Evolutionary conservation across 148 eudicot species (phyloP), one percentile per base, ranked within the genome.

Genomic region (Spergularia marina): DNA sequence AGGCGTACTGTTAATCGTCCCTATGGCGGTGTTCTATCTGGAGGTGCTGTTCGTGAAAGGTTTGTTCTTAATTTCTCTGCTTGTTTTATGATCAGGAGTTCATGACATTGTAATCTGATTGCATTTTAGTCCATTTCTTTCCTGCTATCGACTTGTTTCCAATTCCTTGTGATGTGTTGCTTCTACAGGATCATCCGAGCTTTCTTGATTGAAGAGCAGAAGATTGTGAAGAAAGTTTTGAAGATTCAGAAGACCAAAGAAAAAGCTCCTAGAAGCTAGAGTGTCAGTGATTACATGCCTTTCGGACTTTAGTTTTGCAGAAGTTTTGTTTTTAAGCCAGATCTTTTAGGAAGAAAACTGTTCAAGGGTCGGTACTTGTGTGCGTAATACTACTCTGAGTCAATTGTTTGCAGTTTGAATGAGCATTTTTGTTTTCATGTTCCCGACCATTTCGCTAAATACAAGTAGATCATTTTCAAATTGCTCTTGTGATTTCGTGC

Each of bases 31-130:
- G 90, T 87, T 16, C 81, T 87, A 47, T 83, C 90, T 58, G 90
- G 86, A 55, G 78, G 86, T 57, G 90, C 90, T 68, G 90, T 87
- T 23, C 84, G 90, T 76, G 90, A 87, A 81, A 87, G 88, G 90
- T 87, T 34, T 47, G 79, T 66, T 61, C 11, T 51, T 21, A 16
- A 17, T 30, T 5, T 62, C 56, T 6, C 30, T 13, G 30, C 71
- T 40, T 12, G 2, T 57, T 54, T 14, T 14, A 15, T 5, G 18
- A n/a, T 56, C 15, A 20, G 1, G 39, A 23, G 18, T 11, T 56
- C 15, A 10, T 18, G 7, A 21, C 55, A 4, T 51, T 5, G 40
- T 52, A 16, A 17, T 53, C 34, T 51, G 18, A 51, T 15, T 36
- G 16, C 2, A 44, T 44, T 44, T 44, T 0, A 44, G 7, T 44